Percentiles rank a stretch among this genome's conserved stretches.
Evolutionary conservation across 202 grass and related monocot genomes (phyloP).

Genomic region (Brachypodium distachyon): DNA sequence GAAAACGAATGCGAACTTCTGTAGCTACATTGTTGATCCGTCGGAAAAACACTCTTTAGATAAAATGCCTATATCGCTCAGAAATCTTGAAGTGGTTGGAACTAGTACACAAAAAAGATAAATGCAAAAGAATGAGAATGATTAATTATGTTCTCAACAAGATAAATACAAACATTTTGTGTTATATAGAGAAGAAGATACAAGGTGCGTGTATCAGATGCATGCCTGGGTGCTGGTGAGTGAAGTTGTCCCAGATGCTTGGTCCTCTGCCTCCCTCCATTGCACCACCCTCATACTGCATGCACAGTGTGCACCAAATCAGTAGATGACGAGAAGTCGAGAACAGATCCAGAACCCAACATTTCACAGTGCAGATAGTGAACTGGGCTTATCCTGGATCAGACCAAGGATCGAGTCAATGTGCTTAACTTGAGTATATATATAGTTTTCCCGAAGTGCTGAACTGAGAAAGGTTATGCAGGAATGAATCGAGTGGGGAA

Average conservation of each 20-base stretch:
- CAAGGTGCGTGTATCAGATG: background rate
- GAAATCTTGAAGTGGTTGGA: too few species aligned
- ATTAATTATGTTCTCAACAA: too few species aligned
- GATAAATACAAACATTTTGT: background rate
- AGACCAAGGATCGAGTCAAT: background rate
- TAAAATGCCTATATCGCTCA: too few species aligned
- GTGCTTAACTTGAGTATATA: background rate
- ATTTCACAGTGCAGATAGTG: background rate
- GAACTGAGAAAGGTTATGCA: background rate
- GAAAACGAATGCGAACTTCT: too few species aligned
- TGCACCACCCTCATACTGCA: conserved; percentile 56
- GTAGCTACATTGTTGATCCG: too few species aligned
- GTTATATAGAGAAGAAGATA: background rate
- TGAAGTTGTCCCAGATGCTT: conserved; percentile 79
- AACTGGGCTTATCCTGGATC: background rate
- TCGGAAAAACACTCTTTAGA: too few species aligned
- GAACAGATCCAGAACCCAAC: background rate
- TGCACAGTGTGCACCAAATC: background rate
- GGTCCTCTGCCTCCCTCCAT: conserved; percentile 43
- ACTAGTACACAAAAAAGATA: too few species aligned
- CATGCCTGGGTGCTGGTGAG: conserved; percentile 40
- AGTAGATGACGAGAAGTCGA: too few species aligned
- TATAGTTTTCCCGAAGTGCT: too few species aligned
- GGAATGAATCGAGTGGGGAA: background rate
- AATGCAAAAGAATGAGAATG: too few species aligned